Percentiles rank a stretch among this genome's conserved stretches.
These are phyloP conservation scores for Wallacemonas sp. DNA, from an alignment of 208 protist genomes.

Conservation along the genomic window DNA sequence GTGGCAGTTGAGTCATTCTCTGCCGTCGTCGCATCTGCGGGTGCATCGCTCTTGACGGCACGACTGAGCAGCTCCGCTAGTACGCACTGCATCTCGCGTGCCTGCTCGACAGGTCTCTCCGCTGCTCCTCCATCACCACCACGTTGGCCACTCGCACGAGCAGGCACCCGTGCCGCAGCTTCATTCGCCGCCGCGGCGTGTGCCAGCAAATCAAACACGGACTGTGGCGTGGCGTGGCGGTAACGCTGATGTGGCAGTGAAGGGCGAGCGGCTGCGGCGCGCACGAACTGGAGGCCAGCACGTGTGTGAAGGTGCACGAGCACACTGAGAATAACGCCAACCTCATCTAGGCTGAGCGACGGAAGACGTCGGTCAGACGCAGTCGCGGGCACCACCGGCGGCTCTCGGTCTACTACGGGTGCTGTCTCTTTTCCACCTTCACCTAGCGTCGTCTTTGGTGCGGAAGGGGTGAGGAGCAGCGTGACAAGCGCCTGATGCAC, in stretches of 20 bases:
- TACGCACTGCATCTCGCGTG: background rate
- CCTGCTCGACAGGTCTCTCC: no score
- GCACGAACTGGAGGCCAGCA: background rate
- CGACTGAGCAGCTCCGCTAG: background rate
- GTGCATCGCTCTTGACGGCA: no score
- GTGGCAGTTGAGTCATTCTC: no score
- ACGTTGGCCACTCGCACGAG: no score
- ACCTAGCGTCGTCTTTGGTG: no score
- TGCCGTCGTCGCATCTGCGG: no score
- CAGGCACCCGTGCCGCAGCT: no score
- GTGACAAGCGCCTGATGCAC: background rate
- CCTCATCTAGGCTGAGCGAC: background rate
- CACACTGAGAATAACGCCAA: background rate
- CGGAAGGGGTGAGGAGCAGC: background rate
- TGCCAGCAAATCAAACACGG: conserved; percentile 3
- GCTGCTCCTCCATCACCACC: no score
- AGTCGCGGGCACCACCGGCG: no score
- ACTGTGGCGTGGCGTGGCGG: background rate
- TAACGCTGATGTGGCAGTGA: background rate
- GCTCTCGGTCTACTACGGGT: no score
- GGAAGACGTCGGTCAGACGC: no score
- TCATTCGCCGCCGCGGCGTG: conserved; percentile 5
- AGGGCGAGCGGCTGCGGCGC: background rate
- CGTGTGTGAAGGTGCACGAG: conserved; percentile 11
- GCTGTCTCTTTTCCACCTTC: no score